Conservation (phyloP, 139 green algal species). For the Chlamydomonas applanata region DNA sequence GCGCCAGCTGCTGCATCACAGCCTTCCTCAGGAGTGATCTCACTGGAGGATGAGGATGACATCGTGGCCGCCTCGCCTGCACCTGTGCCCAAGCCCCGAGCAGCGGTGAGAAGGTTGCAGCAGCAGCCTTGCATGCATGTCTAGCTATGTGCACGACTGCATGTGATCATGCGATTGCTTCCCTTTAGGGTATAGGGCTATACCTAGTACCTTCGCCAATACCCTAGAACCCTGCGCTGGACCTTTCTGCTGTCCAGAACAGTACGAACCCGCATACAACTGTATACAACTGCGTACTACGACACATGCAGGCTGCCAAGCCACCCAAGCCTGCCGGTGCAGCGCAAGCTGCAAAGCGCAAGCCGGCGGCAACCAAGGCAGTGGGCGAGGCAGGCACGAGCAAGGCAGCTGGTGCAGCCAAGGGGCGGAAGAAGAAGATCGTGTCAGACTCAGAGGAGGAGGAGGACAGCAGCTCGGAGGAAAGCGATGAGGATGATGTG, state of each 20-base stretch:
- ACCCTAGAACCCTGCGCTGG: too few species aligned
- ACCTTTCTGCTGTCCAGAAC: too few species aligned
- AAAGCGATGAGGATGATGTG: conserved; percentile 33
- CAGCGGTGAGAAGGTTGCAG: too few species aligned
- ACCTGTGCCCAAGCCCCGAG: not conserved
- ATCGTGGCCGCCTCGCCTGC: not conserved
- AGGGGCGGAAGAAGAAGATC: conserved; percentile 7
- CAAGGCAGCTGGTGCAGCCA: conserved; percentile 1
- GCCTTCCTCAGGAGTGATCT: not conserved
- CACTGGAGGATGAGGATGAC: conserved; percentile 2
- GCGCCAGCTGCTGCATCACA: not conserved
- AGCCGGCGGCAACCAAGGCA: conserved; percentile 6
- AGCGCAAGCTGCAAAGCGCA: conserved; percentile 9
- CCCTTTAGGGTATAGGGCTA: not conserved
- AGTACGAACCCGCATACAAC: too few species aligned
- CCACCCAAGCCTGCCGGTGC: conserved; percentile 5
- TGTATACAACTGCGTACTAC: too few species aligned
- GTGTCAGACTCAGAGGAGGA: not conserved
- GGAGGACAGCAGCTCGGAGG: conserved; percentile 3
- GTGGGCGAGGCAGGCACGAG: not conserved
- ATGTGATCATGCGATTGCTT: not conserved
- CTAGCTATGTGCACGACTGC: not conserved
- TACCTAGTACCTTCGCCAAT: too few species aligned
- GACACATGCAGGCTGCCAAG: not conserved
- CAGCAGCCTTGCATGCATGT: too few species aligned